Conservation (phyloP, 2,329 filamentous ascomycete species). For the Penicillium glabrum region DNA sequence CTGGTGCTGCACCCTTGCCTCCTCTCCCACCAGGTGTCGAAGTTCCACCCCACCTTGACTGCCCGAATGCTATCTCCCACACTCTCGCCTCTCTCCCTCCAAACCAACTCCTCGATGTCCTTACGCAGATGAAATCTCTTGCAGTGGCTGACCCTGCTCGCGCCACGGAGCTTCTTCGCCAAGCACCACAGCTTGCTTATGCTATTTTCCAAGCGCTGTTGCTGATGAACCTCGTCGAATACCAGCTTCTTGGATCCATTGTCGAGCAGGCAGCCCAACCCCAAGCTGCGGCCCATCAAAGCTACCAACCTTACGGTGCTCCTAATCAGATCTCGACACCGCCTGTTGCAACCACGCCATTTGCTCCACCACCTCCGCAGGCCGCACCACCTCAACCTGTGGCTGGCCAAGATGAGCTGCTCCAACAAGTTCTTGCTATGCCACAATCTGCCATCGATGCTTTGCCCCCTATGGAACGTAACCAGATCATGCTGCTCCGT, state of each 20-base stretch:
- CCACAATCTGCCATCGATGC: conserved; percentile 77
- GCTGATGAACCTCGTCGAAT: conserved; percentile 88
- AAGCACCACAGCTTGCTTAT: conserved; percentile 89
- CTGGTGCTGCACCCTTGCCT: conserved; percentile 61
- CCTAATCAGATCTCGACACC: conserved; percentile 54
- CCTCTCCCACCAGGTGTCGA: conserved; percentile 83
- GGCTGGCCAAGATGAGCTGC: conserved; percentile 67
- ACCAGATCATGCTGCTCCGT: conserved; percentile 76
- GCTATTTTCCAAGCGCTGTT: conserved; percentile 93
- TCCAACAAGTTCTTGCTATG: conserved; percentile 79
- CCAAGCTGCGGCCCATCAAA: conserved; percentile 40
- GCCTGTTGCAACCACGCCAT: conserved; percentile 45
- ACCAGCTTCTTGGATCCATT: conserved; percentile 76
- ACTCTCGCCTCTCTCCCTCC: conserved; percentile 85
- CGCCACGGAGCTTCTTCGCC: conserved; percentile 80
- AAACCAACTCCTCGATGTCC: conserved; percentile 85
- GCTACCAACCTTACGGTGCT: conserved; percentile 39
- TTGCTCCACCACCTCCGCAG: conserved; percentile 42
- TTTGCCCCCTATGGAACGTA: conserved; percentile 71
- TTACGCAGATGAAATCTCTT: conserved; percentile 90
- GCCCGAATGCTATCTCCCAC: conserved; percentile 86
- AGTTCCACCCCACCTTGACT: conserved; percentile 76
- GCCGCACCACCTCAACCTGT: conserved; percentile 35
- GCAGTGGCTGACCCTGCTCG: conserved; percentile 78
- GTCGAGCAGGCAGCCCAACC: conserved; percentile 62